Base-by-base conservation (phyloP, 257 asterid species). In the Knoxia roxburghii region DNA sequence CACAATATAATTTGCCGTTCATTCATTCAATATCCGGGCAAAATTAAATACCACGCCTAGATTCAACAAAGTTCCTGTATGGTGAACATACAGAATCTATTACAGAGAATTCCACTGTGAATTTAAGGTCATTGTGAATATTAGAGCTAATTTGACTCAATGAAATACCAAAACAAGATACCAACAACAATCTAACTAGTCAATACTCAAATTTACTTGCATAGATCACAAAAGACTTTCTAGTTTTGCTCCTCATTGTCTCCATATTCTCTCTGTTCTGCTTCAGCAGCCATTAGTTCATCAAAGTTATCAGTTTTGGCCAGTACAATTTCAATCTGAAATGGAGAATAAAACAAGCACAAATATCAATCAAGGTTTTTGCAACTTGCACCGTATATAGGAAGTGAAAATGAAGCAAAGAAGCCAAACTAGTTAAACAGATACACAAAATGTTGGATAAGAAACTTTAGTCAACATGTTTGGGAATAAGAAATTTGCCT, bases 201-300 rank as follows among this genome's bases (percentile, higher is more conserved):
- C 32, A 12, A 35, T 65, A 20, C 50, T 50, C 40, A 30, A 24
- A 13, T 21, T 24, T 50, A 49, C 43, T 27, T 2, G 5, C 4
- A 6, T 14, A 21, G 51, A 1, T 12, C 55, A 7, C 64, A 30
- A 59, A 70, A 23, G 3, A 29, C 64, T 6, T 20, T 68, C 74
- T 61, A 81, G 74, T 72, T 77, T 68, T 80, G 80, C 37, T 87
- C 87, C 30, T 82, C 79, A 11, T 62, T 72, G 23, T 77, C 79
- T 54, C 68, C 87, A 52, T 27, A 61, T 27, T 78, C 81, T 67
- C 78, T 65, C 62, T 75, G 77, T 58, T 76, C 88, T 27, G 84
- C 85, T 70, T 87, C 88, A 41, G 79, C 84, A 20, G 90, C 90
- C 87, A 87, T 81, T 66, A 87, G 64, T 60, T 81, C 91, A 41